Percentiles rank a stretch among this genome's conserved stretches.
Evolutionary conservation across 2,329 filamentous ascomycete genomes (phyloP).

Genomic region (Aspergillus neoniger): DNA sequence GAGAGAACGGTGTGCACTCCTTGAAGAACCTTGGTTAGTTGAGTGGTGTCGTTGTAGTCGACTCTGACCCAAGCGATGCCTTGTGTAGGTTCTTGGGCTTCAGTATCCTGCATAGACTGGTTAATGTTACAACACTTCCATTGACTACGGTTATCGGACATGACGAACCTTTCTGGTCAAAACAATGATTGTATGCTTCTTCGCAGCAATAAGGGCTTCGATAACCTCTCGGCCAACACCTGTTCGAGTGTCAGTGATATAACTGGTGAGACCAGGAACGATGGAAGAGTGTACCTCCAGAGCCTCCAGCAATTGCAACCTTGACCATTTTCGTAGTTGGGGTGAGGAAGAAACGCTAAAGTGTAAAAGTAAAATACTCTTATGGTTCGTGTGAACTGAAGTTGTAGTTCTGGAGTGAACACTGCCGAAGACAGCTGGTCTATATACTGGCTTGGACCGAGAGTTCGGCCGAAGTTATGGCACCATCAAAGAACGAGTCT

Average conservation of each 20-base stretch:
- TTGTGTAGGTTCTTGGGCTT: background rate
- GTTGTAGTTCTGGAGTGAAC: no score
- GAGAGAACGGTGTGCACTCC: constrained; percentile 13
- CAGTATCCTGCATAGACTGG: background rate
- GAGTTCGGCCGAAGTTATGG: background rate
- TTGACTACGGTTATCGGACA: background rate
- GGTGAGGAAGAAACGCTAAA: no score
- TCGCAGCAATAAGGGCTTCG: constrained; percentile 7
- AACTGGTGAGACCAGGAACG: no score
- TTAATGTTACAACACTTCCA: background rate
- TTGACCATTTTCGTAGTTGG: constrained; percentile 6
- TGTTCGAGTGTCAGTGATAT: background rate
- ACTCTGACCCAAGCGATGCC: constrained; percentile 4
- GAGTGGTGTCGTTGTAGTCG: background rate
- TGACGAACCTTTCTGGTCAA: constrained; percentile 6
- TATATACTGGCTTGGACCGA: background rate
- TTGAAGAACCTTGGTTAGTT: background rate
- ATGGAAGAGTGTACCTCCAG: background rate
- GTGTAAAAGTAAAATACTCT: no score
- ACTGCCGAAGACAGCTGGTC: background rate
- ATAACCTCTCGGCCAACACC: constrained; percentile 13
- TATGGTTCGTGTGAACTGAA: background rate
- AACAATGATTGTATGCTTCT: constrained; percentile 9
- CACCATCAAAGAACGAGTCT: background rate
- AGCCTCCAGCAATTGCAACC: constrained; percentile 8